Evolutionary conservation across 2,329 filamentous ascomycete genomes (phyloP), one percentile per base, ranked within the genome.

Genomic region (Calonectria fujianensis): DNA sequence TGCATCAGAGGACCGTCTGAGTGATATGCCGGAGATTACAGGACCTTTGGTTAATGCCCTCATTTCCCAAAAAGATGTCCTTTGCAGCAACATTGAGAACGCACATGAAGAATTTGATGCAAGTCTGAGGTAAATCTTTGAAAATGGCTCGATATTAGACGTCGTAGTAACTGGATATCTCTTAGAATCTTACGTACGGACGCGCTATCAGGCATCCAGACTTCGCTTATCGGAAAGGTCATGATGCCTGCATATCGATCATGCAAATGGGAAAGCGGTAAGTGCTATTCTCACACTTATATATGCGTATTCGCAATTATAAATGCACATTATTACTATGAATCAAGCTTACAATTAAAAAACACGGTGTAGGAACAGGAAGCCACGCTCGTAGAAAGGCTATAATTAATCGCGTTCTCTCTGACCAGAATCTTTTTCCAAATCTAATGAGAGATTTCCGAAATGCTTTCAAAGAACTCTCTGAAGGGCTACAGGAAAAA

Each of bases 181-280:
- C 4, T 0, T 45, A 87, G 86, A 1, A 77, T 75, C 4, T 75
- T 88, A 5, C 80, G 79, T 29, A 84, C 81, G 4, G 81, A 85
- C 54, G 80, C 81, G 0, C 76, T 87, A 4, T 84, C 85, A 0
- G 79, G 84, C 8, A 79, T 87, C 20, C 80, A 81, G 20, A 88
- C 82, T 2, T 87, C 86, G 0, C 78, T 85, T 14, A 82, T 87
- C 5, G 85, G 85, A 0, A 71, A 81, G 67, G 77, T 80, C 0
- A 85, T 88, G 86, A 81, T 86, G 41, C 24, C 29, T 0, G 76
- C 84, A 0, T 88, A 88, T 45, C 64, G 54, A 7, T 68, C 13
- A 1, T 83, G 82, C 59, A 85, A 76, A 7, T n/a, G 20, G 1
- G 82, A 87, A 59, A 63, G 31, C 7, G 86, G 86, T 86, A 76